These are phyloP conservation scores for Kodamaea sagamina DNA, from an alignment of 805 yeast species.

Conservation along the genomic window DNA sequence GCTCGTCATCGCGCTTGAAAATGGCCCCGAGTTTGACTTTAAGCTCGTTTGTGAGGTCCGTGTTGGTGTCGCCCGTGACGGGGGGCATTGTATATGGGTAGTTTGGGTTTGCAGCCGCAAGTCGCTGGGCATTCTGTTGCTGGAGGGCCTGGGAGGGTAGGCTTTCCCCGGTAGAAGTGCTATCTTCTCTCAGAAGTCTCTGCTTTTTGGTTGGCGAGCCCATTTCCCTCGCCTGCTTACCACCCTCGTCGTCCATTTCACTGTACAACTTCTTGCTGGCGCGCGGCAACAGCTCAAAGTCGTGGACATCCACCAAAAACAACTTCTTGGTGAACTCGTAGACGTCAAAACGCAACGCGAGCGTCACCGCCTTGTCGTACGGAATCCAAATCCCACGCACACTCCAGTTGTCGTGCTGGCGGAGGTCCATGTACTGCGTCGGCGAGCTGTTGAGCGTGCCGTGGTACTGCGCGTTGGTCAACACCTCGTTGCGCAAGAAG, in stretches of 20 bases:
- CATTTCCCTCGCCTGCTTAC: slow-evolving; percentile 15
- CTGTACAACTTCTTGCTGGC: slow-evolving; percentile 20
- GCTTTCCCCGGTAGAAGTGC: no score
- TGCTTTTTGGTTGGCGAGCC: slow-evolving; percentile 44
- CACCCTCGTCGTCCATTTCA: slow-evolving; percentile 26
- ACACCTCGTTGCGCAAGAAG: slow-evolving; percentile 35
- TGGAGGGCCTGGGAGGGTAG: no score
- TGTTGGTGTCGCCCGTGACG: slow-evolving; percentile 30
- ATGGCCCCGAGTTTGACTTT: slow-evolving; percentile 36
- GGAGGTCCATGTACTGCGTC: slow-evolving; percentile 27
- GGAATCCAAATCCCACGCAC: slow-evolving; percentile 45
- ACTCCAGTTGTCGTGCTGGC: slow-evolving; percentile 27
- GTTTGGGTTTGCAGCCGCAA: slow-evolving; percentile 36
- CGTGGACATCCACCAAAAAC: slow-evolving; percentile 47
- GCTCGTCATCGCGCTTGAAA: slow-evolving; percentile 35
- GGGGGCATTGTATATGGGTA: slow-evolving; percentile 54
- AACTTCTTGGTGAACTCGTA: slow-evolving; percentile 39
- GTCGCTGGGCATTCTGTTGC: neutral
- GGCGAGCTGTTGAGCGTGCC: slow-evolving; percentile 13
- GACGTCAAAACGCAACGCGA: slow-evolving; percentile 42
- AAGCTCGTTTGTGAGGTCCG: slow-evolving; percentile 33
- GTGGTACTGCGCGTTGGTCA: slow-evolving; percentile 33
- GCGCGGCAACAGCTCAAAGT: slow-evolving; percentile 39
- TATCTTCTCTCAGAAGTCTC: slow-evolving; percentile 18
- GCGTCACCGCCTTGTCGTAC: slow-evolving; percentile 43